phyloP scores from a whole-genome alignment of 2,329 filamentous ascomycete genomes.

The Dothideomycetes sp. region DNA sequence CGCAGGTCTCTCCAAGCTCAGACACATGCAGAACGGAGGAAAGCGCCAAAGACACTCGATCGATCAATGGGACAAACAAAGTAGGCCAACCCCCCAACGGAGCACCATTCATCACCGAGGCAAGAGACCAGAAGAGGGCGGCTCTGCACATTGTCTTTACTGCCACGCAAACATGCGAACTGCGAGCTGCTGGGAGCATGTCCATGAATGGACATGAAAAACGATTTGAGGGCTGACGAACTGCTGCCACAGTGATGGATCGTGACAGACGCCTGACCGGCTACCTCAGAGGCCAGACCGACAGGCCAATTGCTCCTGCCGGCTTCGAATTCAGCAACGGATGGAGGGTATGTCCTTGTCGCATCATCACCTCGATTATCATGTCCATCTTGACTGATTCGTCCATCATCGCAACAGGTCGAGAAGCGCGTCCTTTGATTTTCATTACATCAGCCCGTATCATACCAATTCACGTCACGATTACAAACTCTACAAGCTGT shows the following conservation, averaged over 20 bases:
- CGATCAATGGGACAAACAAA: slow-evolving; percentile 55
- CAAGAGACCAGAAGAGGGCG: not conserved
- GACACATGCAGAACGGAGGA: slow-evolving; percentile 51
- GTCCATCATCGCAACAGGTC: slow-evolving; percentile 12
- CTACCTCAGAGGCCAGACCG: slow-evolving; percentile 49
- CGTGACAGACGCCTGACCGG: slow-evolving; percentile 53
- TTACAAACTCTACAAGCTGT: no score
- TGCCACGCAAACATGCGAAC: not conserved
- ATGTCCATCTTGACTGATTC: slow-evolving; percentile 1
- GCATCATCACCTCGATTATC: not conserved
- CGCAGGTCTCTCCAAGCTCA: slow-evolving; percentile 45
- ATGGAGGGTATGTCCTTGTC: slow-evolving; percentile 54
- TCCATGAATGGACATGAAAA: not conserved
- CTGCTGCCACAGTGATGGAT: slow-evolving; percentile 48
- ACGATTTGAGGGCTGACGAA: not conserved
- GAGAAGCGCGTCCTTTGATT: slow-evolving; percentile 13
- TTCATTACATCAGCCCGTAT: no score
- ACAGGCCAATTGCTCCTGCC: slow-evolving; percentile 45
- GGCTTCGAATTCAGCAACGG: slow-evolving; percentile 58
- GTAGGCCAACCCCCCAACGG: slow-evolving; percentile 16
- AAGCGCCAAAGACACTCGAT: slow-evolving; percentile 49
- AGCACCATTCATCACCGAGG: not conserved
- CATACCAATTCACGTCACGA: no score
- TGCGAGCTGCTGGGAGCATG: not conserved
- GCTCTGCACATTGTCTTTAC: no score